These are phyloP conservation scores for Ceratocystis colombiana DNA, from an alignment of 2,329 filamentous ascomycete genomes.

Conservation along the genomic window DNA sequence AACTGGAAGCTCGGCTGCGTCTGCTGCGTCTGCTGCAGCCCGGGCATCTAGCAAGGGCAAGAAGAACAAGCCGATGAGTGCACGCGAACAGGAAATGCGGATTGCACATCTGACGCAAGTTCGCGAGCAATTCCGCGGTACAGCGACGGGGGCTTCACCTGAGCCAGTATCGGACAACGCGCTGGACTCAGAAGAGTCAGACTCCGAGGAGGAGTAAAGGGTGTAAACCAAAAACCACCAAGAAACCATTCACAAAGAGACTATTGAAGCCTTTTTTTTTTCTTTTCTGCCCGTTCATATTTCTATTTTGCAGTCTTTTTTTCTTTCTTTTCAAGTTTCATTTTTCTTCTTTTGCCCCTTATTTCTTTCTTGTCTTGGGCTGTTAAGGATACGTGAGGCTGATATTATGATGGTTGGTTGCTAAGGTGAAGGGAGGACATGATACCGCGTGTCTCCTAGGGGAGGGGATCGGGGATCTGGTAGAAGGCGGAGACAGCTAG, in stretches of 20 bases:
- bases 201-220: constrained; percentile 41
- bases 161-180: constrained; percentile 25
- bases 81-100: constrained; percentile 55
- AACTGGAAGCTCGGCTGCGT: constrained; percentile 23
- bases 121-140: constrained; percentile 32
- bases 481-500: no score
- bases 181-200: constrained; percentile 35
- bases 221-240: constrained; percentile 2
- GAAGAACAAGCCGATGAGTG: constrained; percentile 69
- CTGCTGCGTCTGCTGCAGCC: constrained; percentile 30
- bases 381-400: background rate
- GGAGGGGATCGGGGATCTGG: background rate
- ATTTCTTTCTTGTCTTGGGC: background rate
- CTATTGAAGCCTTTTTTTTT: background rate
- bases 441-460: background rate
- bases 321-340: constrained; percentile 9
- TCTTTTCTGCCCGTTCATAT: constrained; percentile 13
- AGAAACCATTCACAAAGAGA: background rate
- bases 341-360: constrained; percentile 1
- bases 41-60: constrained; percentile 45
- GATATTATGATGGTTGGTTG: background rate
- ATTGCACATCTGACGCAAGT: constrained; percentile 52
- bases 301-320: constrained; percentile 10
- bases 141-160: constrained; percentile 24
- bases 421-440: background rate